These are phyloP conservation scores for Isabelozyma rhagii DNA, from an alignment of 805 yeast species.

Conservation along the genomic window DNA sequence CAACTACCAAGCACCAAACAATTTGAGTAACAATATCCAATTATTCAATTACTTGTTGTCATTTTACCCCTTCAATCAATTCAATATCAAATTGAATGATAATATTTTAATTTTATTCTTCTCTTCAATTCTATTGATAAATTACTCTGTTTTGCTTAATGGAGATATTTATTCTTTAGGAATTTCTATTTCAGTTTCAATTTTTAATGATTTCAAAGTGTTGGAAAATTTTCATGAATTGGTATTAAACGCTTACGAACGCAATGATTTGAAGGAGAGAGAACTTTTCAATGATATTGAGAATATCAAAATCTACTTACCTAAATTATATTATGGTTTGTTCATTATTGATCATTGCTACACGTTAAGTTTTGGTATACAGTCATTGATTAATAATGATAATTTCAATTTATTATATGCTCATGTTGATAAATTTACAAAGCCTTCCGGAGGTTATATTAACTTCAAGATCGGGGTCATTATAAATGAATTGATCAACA, in stretches of 20 bases:
- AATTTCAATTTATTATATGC: slow-evolving; percentile 6
- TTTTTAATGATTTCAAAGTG: slow-evolving; percentile 58
- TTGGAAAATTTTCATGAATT: slow-evolving; percentile 42
- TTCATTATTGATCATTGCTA: slow-evolving; percentile 35
- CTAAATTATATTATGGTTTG: slow-evolving; percentile 47
- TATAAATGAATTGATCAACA: slow-evolving; percentile 10
- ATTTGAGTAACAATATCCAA: slow-evolving; percentile 26
- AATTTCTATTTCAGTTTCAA: slow-evolving; percentile 47
- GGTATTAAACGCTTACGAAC: slow-evolving; percentile 13
- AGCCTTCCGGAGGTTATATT: slow-evolving; percentile 11
- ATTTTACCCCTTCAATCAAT: slow-evolving; percentile 32
- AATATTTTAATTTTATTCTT: slow-evolving; percentile 24
- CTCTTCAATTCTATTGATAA: slow-evolving; percentile 34
- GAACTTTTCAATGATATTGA: slow-evolving; percentile 11
- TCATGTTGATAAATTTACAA: slow-evolving; percentile 9
- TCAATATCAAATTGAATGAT: slow-evolving; percentile 20
- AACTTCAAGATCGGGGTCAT: slow-evolving; percentile 11
- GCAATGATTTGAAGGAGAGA: not conserved
- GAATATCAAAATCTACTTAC: slow-evolving; percentile 25
- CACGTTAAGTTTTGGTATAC: slow-evolving; percentile 32
- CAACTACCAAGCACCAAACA: slow-evolving; percentile 23
- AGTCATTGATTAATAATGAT: slow-evolving; percentile 9
- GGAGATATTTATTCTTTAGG: slow-evolving; percentile 62
- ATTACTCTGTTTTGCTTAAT: slow-evolving; percentile 55
- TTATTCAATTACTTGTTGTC: slow-evolving; percentile 32